Evolutionary conservation across 768 basidiomycete genomes (phyloP).

Genomic region (Naganishia vishniacii): DNA sequence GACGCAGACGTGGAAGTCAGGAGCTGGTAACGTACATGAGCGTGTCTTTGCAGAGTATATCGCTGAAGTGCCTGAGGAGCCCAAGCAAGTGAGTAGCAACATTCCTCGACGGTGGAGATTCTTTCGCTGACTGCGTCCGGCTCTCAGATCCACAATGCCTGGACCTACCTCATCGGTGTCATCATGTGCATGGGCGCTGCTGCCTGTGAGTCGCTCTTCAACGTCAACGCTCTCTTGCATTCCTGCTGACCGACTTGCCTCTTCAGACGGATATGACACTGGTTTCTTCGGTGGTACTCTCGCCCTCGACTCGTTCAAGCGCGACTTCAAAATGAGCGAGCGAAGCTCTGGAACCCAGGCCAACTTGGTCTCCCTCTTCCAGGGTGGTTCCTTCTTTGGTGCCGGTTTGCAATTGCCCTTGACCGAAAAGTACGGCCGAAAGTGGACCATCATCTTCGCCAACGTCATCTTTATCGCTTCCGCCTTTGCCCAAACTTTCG

Average conservation of each 20-base stretch:
- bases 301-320: conserved; percentile 30
- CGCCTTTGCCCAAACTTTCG: conserved; percentile 34
- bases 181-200: conserved; percentile 34
- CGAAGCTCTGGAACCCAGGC: conserved; percentile 8
- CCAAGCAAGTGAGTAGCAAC: not conserved
- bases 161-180: conserved; percentile 28
- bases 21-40: conserved; percentile 18
- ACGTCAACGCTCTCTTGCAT: not conserved
- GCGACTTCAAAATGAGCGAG: conserved; percentile 34
- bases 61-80: conserved; percentile 8
- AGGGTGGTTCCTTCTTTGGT: conserved; percentile 38
- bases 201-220: conserved; percentile 25
- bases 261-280: conserved; percentile 23
- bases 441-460: conserved; percentile 32
- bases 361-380: conserved; percentile 38
- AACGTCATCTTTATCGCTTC: conserved; percentile 35
- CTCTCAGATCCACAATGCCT: conserved; percentile 27
- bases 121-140: not conserved
- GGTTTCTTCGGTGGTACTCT: conserved; percentile 30
- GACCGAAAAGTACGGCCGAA: conserved; percentile 33
- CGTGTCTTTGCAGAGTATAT: conserved; percentile 21
- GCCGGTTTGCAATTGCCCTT: conserved; percentile 33
- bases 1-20: conserved; percentile 20
- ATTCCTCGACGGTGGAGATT: not conserved
- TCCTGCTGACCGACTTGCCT: not conserved